Evolutionary conservation across 805 yeast species (phyloP).

Genomic region (Candida caryicola): DNA sequence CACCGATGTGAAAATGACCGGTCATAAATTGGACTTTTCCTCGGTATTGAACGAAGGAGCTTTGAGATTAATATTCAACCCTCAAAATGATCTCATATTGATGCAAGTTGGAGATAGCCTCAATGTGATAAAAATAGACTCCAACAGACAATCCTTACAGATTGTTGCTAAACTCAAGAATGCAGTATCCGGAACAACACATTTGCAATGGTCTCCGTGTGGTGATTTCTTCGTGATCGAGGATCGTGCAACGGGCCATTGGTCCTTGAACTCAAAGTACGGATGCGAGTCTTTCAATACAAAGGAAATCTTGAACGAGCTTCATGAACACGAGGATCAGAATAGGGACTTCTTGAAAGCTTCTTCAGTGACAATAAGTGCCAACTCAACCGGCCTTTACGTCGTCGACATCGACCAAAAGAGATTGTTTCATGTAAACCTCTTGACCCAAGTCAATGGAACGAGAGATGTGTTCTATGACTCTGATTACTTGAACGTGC

Average conservation of each 20-base stretch:
- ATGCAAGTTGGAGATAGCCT: slow-evolving; percentile 9
- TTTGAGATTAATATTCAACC: slow-evolving; percentile 19
- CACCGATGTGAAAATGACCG: slow-evolving; percentile 8
- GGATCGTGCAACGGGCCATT: slow-evolving; percentile 18
- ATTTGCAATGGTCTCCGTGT: slow-evolving; percentile 33
- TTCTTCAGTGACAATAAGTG: slow-evolving; percentile 21
- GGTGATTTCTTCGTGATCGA: slow-evolving; percentile 31
- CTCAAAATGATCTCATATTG: slow-evolving; percentile 20
- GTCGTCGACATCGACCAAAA: slow-evolving; percentile 15
- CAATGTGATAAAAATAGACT: slow-evolving; percentile 9
- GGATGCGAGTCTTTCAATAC: slow-evolving; percentile 33
- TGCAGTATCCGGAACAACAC: background rate
- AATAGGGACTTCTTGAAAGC: slow-evolving; percentile 24
- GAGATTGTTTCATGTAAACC: slow-evolving; percentile 21
- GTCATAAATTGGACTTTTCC: slow-evolving; percentile 8
- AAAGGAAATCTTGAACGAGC: slow-evolving; percentile 19
- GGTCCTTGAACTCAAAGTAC: slow-evolving; percentile 35
- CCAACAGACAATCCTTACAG: slow-evolving; percentile 1
- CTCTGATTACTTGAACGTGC: slow-evolving; percentile 24
- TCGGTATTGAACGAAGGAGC: background rate
- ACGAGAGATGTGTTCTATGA: slow-evolving; percentile 21
- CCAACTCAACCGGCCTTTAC: slow-evolving; percentile 23
- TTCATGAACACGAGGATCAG: slow-evolving; percentile 13
- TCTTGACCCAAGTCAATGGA: slow-evolving; percentile 12
- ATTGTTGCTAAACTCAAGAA: background rate